Evolutionary conservation across 2,329 filamentous ascomycete species (phyloP).

Genomic region (Fusarium buharicum): DNA sequence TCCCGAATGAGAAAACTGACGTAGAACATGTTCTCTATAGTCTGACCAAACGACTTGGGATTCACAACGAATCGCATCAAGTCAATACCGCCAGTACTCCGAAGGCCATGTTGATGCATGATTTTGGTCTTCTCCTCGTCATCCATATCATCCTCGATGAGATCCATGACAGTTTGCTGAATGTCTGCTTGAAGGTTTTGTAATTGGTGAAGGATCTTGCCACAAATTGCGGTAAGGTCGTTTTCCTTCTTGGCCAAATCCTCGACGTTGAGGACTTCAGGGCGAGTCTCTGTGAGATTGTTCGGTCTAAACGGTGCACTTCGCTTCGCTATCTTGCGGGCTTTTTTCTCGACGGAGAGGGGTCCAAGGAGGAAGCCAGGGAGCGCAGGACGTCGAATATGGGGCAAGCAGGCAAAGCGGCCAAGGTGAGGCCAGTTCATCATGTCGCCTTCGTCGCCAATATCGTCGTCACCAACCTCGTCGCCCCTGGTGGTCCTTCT

Average conservation of each 20-base stretch:
- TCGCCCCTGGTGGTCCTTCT: conserved; percentile 54
- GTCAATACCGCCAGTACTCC: conserved; percentile 75
- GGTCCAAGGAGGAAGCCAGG: conserved; percentile 89
- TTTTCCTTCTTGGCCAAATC: conserved; percentile 82
- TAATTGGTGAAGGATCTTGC: conserved; percentile 75
- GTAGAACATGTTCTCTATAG: conserved; percentile 97
- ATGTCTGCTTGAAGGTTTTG: conserved; percentile 58
- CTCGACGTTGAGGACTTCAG: conserved; percentile 78
- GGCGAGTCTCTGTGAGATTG: conserved; percentile 75
- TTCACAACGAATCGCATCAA: conserved; percentile 91
- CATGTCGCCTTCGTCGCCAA: conserved; percentile 78
- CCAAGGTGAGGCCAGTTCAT: conserved; percentile 90
- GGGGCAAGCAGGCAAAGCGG: conserved; percentile 76
- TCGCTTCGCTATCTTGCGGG: conserved; percentile 75
- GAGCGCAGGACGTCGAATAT: conserved; percentile 78
- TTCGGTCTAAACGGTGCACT: conserved; percentile 76
- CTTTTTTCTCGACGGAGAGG: conserved; percentile 86
- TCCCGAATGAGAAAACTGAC: conserved; percentile 94
- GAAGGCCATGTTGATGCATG: conserved; percentile 73
- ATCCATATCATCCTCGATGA: conserved; percentile 58
- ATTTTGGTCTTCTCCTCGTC: conserved; percentile 61
- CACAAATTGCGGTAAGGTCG: conserved; percentile 81
- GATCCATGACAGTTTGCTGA: conserved; percentile 58
- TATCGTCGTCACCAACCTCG: conserved; percentile 65
- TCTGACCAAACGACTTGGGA: conserved; percentile 90